phyloP scores from a whole-genome alignment of 306 rosid species.

The Erythrophleum fordii region DNA sequence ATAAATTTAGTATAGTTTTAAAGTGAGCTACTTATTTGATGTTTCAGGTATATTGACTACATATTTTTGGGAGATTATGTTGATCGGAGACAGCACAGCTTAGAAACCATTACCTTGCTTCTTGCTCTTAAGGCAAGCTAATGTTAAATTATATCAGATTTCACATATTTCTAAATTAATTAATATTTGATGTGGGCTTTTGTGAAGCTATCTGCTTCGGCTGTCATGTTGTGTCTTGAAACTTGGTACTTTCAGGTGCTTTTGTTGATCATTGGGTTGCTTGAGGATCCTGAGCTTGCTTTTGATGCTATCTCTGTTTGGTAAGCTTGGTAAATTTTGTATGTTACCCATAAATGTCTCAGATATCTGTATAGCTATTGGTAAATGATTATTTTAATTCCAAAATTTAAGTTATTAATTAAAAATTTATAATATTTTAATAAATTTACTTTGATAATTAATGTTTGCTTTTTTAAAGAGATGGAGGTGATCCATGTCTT shows the following conservation, averaged over 20 bases:
- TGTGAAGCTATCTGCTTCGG: constrained; percentile 67
- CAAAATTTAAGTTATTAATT: no score
- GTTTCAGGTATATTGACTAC: constrained; percentile 87
- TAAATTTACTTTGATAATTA: no score
- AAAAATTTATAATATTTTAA: no score
- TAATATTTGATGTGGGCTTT: no score
- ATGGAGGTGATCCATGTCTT: no score
- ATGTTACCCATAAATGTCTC: no score
- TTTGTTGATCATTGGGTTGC: constrained; percentile 70
- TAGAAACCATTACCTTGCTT: constrained; percentile 94
- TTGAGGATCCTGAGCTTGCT: constrained; percentile 63
- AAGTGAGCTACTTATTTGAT: constrained; percentile 37
- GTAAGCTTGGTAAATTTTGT: no score
- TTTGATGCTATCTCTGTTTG: constrained; percentile 67
- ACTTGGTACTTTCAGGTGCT: constrained; percentile 74
- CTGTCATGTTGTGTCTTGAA: constrained; percentile 84
- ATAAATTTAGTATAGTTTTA: background rate
- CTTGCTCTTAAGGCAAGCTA: constrained; percentile 89
- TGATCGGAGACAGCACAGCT: constrained; percentile 98
- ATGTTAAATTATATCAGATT: no score
- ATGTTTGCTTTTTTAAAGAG: no score
- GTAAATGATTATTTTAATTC: no score
- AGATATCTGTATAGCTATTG: no score
- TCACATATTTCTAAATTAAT: constrained; percentile 30
- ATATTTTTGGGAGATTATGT: no score